phyloP scores from a whole-genome alignment of 1,284 basidiomycete species.

The Moesziomyces globuligerus region DNA sequence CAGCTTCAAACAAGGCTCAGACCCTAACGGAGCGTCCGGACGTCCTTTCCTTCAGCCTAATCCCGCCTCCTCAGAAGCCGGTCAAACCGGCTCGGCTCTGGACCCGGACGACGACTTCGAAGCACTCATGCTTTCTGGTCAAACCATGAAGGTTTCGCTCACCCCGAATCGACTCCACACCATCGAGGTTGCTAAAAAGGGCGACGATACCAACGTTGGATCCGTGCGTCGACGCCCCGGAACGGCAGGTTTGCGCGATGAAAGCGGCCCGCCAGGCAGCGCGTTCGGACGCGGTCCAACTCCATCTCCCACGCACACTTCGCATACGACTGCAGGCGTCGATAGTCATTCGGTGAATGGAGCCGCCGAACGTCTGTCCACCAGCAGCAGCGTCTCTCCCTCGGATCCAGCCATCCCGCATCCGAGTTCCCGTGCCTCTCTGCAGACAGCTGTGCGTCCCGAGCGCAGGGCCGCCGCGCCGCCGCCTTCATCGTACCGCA shows the following conservation, averaged over 20 bases:
- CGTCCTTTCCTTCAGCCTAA: slow-evolving; percentile 10
- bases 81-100: slow-evolving; percentile 15
- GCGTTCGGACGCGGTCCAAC: slow-evolving; percentile 15
- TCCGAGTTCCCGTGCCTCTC: slow-evolving; percentile 31
- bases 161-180: slow-evolving; percentile 74
- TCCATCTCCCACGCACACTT: slow-evolving; percentile 11
- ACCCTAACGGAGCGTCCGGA: slow-evolving; percentile 14
- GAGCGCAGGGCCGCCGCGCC: slow-evolving; percentile 33
- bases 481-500: slow-evolving; percentile 47
- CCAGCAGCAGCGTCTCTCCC: slow-evolving; percentile 10
- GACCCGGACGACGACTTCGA: slow-evolving; percentile 59
- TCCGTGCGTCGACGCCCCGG: slow-evolving; percentile 43
- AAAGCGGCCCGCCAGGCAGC: slow-evolving; percentile 6
- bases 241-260: slow-evolving; percentile 24
- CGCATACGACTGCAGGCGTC: slow-evolving; percentile 7
- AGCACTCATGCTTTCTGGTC: slow-evolving; percentile 54
- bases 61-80: not conserved
- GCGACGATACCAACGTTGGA: slow-evolving; percentile 14
- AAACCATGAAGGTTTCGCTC: slow-evolving; percentile 77
- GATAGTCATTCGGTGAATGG: not conserved
- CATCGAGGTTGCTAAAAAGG: slow-evolving; percentile 54
- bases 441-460: slow-evolving; percentile 30
- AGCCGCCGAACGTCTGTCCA: slow-evolving; percentile 5
- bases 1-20: slow-evolving; percentile 53
- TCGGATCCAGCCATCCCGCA: slow-evolving; percentile 17